Evolutionary conservation across 2,329 filamentous ascomycete species (phyloP), one percentile per base, ranked within the genome.

Genomic region (Fusarium sterilihyphosum): DNA sequence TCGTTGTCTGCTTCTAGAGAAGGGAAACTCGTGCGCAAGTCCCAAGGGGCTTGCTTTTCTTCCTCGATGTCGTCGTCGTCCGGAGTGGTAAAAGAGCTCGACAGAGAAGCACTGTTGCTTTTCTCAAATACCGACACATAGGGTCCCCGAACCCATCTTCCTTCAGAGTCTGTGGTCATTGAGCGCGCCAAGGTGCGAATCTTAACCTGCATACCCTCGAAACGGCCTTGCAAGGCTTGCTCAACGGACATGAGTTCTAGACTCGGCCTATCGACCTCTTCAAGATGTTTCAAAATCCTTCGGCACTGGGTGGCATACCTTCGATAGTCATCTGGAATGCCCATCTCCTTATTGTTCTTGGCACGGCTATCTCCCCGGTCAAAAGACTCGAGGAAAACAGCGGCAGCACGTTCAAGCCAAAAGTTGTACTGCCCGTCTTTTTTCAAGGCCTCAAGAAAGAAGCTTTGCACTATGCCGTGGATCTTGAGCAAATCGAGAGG

Each of bases 51-150:
- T 52, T 59, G 49, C 37, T 62, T 49, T n/a, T 70, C 58, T 44
- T 52, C 47, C 50, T 63, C 47, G 18, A 67, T 37, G 17, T 49
- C 70, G 33, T 54, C 61, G 54, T 54, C 58, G 24, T 75, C 73
- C 18, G 50, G 44, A 26, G 66, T 67, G 43, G 72, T 58, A 31
- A 65, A 63, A 6, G 75, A 75, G 49, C 68, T 75, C 14, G 72
- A 72, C 2, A 70, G 40, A 22, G 75, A 77, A 29, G 71, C 46
- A 52, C 67, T 75, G 33, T 74, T 78, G 47, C 74, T 74, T 58
- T 75, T 75, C 35, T 78, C 75, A 56, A 78, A 78, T 13, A 78
- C 74, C 6, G 75, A 78, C 31, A 78, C 67, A n/a, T 77, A 70
- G 33, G 74, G 73, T n/a, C 59, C 70, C n/a, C 59, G 66, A 22